Evolutionary conservation across 2,329 filamentous ascomycete genomes (phyloP), one percentile per base, ranked within the genome.

Genomic region (Dendrostoma leiphaemia): DNA sequence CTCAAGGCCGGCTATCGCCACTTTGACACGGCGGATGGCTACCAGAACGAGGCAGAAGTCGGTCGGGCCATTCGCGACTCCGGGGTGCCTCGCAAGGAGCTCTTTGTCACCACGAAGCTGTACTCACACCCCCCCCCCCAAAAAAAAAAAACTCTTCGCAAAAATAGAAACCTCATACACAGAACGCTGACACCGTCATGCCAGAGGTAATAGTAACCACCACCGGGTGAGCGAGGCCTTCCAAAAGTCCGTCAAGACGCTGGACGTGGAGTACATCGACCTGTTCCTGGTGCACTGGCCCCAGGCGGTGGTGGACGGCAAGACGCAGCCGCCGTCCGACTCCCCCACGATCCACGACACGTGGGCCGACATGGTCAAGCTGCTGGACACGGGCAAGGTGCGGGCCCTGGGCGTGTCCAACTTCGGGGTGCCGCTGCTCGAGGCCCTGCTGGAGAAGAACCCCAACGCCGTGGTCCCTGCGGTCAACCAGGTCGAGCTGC

Each of bases 331-430:
- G 34, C 55, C 55, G 5, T 29, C 48, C 19, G 51, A 54, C 29
- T 46, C 24, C 35, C 55, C 55, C 29, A 57, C 55, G 12, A 37
- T 37, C 35, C 43, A 51, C 24, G 55, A 57, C 23, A 57, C 55
- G 15, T 57, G 55, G 55, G 51, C 51, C 37, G 55, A 54, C 10
- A 57, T 57, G 55, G 47, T 54, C 34, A 80, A 80, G 69, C 70
- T 83, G 21, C 73, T 74, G 29, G 75, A 68, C 9, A 76, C 74
- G 35, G 79, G 79, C 62, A 85, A 84, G 64, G 84, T 84, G 49
- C 78, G 75, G 67, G 85, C 84, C 71, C 85, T 87, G 61, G 84
- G 84, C 65, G 82, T 88, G 53, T 85, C 82, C 65, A 89, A 88
- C 74, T 88, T 88, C 63, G 81, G 76, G 60, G 85, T 86, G 66